Conservation (phyloP, 306 rosid genomes). For the Prinsepia uniflora region DNA sequence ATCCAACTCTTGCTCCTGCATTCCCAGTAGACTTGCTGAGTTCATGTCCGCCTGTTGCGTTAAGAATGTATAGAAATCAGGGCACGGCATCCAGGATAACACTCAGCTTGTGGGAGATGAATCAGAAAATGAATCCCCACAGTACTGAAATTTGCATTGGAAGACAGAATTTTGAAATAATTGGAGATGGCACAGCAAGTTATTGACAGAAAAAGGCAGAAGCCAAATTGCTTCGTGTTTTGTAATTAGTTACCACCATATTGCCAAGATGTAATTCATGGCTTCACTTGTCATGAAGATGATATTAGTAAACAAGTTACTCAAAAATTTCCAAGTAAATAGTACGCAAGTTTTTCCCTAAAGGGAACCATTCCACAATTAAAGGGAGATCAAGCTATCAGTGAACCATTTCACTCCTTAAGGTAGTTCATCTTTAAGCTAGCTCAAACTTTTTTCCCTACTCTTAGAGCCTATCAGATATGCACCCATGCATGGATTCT, state of each 20-base stretch:
- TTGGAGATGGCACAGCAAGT: background rate
- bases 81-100: background rate
- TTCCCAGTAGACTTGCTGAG: constrained; percentile 85
- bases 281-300: too few species aligned
- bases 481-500: too few species aligned
- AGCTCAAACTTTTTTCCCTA: background rate
- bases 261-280: background rate
- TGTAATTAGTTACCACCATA: background rate
- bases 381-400: background rate
- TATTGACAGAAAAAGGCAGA: background rate
- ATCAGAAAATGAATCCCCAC: background rate
- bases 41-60: constrained; percentile 69
- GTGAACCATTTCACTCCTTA: background rate
- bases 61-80: background rate
- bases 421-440: background rate
- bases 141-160: background rate
- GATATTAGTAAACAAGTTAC: too few species aligned
- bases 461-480: background rate
- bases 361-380: too few species aligned
- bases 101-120: background rate
- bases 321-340: too few species aligned
- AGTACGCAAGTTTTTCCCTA: background rate
- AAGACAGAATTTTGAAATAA: background rate
- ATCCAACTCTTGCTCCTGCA: constrained; percentile 83
- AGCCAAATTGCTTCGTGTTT: background rate